These are phyloP conservation scores for Hyaloscypha bicolor DNA, from an alignment of 495 filamentous ascomycete species.

Conservation along the genomic window DNA sequence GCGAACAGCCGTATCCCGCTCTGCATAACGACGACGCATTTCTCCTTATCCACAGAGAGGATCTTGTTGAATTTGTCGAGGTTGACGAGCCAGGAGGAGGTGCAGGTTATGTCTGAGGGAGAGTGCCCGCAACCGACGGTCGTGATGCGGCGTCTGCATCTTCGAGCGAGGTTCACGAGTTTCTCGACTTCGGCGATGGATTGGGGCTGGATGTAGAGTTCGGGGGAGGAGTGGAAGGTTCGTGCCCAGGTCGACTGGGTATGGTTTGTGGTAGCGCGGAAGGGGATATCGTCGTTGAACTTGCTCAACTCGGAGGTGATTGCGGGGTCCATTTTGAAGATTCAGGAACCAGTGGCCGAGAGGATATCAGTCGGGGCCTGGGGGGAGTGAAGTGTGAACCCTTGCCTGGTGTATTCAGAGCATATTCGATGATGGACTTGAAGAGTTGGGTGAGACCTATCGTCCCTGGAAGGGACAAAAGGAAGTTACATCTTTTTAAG, in stretches of 20 bases:
- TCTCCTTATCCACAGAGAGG: constrained; percentile 64
- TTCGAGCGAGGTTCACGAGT: constrained; percentile 76
- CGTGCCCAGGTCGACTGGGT: constrained; percentile 95
- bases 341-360: background rate
- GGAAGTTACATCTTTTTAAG: constrained; percentile 1
- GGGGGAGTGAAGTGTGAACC: background rate
- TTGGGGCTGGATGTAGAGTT: constrained; percentile 85
- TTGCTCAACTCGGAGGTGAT: constrained; percentile 37
- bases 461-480: background rate
- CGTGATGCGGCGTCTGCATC: constrained; percentile 76
- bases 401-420: constrained; percentile 5
- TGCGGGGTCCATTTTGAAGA: constrained; percentile 35
- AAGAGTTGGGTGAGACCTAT: background rate
- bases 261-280: constrained; percentile 71
- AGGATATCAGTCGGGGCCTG: background rate
- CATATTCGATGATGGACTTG: constrained; percentile 4
- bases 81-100: constrained; percentile 92
- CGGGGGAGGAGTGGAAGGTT: constrained; percentile 83
- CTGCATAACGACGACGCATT: constrained; percentile 71
- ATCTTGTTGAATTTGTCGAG: constrained; percentile 81
- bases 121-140: constrained; percentile 88
- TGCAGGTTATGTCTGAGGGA: constrained; percentile 89
- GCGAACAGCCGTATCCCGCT: constrained; percentile 80
- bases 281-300: constrained; percentile 57
- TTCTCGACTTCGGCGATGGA: constrained; percentile 80